phyloP scores from a whole-genome alignment of 2,329 filamentous ascomycete genomes.

The Fusarium napiforme region DNA sequence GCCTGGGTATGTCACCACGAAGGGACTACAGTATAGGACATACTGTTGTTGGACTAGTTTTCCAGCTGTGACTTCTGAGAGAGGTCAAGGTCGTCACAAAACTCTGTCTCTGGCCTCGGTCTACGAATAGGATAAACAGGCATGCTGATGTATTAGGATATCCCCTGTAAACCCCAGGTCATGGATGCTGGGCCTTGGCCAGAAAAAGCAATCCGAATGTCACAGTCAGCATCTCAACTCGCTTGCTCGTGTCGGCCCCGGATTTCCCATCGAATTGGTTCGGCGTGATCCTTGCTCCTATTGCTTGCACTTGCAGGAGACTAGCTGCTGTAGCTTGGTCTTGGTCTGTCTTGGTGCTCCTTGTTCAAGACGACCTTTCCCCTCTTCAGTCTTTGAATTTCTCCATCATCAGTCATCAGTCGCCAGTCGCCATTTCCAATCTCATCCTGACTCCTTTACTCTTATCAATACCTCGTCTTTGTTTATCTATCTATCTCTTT shows the following conservation, averaged over 20 bases:
- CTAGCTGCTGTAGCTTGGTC: constrained; percentile 26
- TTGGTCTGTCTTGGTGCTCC: constrained; percentile 11
- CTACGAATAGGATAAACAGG: constrained; percentile 26
- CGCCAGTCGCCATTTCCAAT: not conserved
- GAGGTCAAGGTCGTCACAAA: not conserved
- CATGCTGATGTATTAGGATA: not conserved
- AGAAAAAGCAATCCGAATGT: constrained; percentile 33
- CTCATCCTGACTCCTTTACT: not conserved
- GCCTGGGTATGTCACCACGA: not conserved
- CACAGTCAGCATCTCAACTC: constrained; percentile 2
- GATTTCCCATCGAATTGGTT: constrained; percentile 47
- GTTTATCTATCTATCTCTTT: not conserved
- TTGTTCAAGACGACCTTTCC: constrained; percentile 19
- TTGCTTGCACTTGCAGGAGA: constrained; percentile 25
- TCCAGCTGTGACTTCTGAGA: not conserved
- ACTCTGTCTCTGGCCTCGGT: constrained; percentile 26
- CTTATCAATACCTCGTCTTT: constrained; percentile 2
- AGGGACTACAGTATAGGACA: not conserved
- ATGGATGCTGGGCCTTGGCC: constrained; percentile 10
- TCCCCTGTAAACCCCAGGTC: not conserved
- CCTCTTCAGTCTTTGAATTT: constrained; percentile 21
- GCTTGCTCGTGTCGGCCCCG: constrained; percentile 37
- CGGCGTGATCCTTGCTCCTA: constrained; percentile 39
- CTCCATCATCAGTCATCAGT: not conserved
- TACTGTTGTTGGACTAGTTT: not conserved